phyloP scores from a whole-genome alignment of 352 stramenopile species.

The Pythium pyrilobum region DNA sequence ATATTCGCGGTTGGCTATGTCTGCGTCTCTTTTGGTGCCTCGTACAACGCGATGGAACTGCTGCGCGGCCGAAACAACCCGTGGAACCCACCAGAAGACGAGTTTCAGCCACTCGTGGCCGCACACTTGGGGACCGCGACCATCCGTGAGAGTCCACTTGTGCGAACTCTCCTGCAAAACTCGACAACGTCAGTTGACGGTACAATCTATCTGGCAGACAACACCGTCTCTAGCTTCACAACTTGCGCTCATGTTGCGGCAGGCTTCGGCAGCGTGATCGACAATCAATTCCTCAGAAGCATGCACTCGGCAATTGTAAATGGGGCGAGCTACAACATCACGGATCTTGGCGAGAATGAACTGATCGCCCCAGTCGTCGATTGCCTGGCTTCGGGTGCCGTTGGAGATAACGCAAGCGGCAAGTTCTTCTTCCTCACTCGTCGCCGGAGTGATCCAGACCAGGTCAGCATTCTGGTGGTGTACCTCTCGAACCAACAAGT shows the following conservation, averaged over 20 bases:
- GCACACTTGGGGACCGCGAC: background rate
- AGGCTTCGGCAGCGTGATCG: background rate
- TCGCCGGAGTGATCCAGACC: background rate
- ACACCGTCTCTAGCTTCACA: background rate
- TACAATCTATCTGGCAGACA: background rate
- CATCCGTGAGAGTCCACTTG: conserved; percentile 3
- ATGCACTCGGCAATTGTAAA: background rate
- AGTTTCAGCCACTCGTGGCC: background rate
- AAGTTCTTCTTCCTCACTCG: conserved; percentile 8
- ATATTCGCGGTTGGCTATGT: background rate
- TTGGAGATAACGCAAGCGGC: background rate
- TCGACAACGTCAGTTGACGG: background rate
- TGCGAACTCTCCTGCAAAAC: background rate
- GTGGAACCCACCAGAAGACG: background rate
- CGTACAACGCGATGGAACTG: background rate
- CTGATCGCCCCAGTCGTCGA: conserved; percentile 13
- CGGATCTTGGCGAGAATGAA: background rate
- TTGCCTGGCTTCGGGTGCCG: background rate
- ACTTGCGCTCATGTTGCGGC: background rate
- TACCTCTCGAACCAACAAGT: conserved; percentile 16
- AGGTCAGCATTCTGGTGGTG: conserved; percentile 4
- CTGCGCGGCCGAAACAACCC: background rate
- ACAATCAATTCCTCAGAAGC: background rate
- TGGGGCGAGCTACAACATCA: background rate
- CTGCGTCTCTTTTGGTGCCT: background rate